These are phyloP conservation scores for Galeopsis tetrahit DNA, from an alignment of 257 asterid species.

Conservation along the genomic window DNA sequence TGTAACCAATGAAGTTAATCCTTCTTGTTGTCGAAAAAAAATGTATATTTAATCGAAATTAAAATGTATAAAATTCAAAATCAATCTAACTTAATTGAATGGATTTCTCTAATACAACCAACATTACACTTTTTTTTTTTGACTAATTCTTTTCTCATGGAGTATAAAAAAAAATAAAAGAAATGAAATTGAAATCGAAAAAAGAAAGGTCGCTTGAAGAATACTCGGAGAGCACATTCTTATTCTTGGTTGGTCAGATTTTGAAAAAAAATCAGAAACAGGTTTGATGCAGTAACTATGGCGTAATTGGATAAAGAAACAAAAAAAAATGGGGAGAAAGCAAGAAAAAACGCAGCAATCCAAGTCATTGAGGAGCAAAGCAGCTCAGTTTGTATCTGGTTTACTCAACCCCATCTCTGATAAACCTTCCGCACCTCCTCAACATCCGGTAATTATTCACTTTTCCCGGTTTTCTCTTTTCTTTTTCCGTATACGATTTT, in stretches of 20 bases:
- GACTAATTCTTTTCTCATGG: no score
- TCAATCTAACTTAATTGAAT: no score
- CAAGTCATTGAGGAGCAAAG: slow-evolving; percentile 82
- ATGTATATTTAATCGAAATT: no score
- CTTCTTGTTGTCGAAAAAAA: no score
- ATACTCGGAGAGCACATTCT: slow-evolving; percentile 22
- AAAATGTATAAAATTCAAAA: no score
- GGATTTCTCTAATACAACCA: no score
- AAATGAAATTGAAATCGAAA: not conserved
- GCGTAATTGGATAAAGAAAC: slow-evolving; percentile 32
- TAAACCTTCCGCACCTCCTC: slow-evolving; percentile 54
- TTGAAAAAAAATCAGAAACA: not conserved
- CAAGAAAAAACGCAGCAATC: slow-evolving; percentile 39
- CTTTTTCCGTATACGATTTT: slow-evolving; percentile 4
- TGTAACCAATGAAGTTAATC: no score
- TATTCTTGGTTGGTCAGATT: slow-evolving; percentile 20
- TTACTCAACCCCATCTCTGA: slow-evolving; percentile 88
- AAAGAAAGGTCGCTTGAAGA: not conserved
- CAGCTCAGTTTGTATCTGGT: slow-evolving; percentile 87
- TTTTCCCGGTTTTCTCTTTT: not conserved
- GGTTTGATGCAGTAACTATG: slow-evolving; percentile 16
- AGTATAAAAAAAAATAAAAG: not conserved
- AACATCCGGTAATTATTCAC: slow-evolving; percentile 42
- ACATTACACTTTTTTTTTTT: no score
- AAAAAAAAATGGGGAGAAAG: slow-evolving; percentile 44